Conservation (phyloP, 2,329 filamentous ascomycete genomes). For the Nemania sp. region DNA sequence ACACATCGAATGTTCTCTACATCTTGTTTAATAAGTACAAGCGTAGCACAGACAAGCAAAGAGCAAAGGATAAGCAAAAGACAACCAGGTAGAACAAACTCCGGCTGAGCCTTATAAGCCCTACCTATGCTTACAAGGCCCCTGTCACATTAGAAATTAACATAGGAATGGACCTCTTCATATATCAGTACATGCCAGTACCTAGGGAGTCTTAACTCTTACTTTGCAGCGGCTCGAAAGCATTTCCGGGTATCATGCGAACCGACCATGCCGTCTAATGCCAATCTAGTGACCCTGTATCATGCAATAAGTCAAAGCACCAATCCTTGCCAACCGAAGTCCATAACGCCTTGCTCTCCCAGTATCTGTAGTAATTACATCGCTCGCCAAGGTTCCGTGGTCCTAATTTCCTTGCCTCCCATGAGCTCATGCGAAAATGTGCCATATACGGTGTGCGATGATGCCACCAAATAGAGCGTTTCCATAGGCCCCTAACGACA, state of each 20-base stretch:
- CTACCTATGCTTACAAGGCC: too few relatives aligned
- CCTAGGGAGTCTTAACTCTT: too few relatives aligned
- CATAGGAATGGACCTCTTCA: too few relatives aligned
- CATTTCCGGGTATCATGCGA: slow-evolving; percentile 22
- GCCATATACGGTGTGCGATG: slow-evolving; percentile 39
- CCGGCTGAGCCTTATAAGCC: too few relatives aligned
- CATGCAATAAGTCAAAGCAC: slow-evolving; percentile 22
- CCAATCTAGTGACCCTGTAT: slow-evolving; percentile 21
- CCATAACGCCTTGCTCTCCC: not conserved
- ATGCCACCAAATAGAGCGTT: slow-evolving; percentile 35
- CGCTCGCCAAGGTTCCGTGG: not conserved
- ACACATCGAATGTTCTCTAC: too few relatives aligned
- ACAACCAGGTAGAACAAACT: too few relatives aligned
- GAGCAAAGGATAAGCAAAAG: too few relatives aligned
- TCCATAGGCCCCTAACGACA: slow-evolving; percentile 32
- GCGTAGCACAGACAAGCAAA: too few relatives aligned
- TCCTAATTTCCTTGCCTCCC: not conserved
- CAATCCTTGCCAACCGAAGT: not conserved
- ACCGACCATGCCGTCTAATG: slow-evolving; percentile 8
- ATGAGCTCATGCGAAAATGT: slow-evolving; percentile 32
- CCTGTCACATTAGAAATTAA: too few relatives aligned
- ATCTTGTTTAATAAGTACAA: too few relatives aligned
- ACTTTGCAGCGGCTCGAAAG: not conserved
- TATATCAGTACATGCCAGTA: too few relatives aligned
- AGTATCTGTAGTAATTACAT: too few relatives aligned